Evolutionary conservation across 345 rosid species (phyloP).

Genomic region (Camelina neglecta): DNA sequence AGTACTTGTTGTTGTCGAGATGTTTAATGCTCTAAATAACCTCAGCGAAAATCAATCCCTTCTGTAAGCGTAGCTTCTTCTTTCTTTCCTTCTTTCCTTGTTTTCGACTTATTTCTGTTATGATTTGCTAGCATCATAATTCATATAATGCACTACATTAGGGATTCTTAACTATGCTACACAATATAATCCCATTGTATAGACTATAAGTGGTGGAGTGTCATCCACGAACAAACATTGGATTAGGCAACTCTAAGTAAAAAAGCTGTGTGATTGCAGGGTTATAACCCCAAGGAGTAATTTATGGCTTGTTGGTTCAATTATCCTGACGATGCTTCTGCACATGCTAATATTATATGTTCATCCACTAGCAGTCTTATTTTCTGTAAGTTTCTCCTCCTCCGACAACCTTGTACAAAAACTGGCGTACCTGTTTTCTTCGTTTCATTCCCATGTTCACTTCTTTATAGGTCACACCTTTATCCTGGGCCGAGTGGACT

Average conservation of each 20-base stretch:
- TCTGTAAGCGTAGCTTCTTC: slow-evolving; percentile 63
- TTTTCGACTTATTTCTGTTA: slow-evolving; percentile 12
- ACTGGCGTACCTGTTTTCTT: slow-evolving; percentile 8
- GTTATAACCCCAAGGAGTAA: slow-evolving; percentile 98
- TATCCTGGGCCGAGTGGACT: slow-evolving; percentile 95
- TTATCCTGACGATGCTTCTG: slow-evolving; percentile 87
- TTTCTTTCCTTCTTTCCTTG: slow-evolving; percentile 6
- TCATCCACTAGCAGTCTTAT: slow-evolving; percentile 83
- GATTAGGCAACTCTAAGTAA: slow-evolving; percentile 18
- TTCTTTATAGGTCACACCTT: slow-evolving; percentile 80
- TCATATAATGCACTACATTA: neutral
- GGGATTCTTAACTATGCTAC: slow-evolving; percentile 6
- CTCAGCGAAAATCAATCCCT: slow-evolving; percentile 98
- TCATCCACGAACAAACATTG: neutral
- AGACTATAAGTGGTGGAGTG: slow-evolving; percentile 24
- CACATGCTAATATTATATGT: slow-evolving; percentile 84
- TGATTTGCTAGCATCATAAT: neutral
- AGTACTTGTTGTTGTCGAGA: slow-evolving; percentile 99
- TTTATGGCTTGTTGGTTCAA: slow-evolving; percentile 95
- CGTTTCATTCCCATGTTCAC: slow-evolving; percentile 30
- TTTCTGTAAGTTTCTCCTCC: slow-evolving; percentile 75
- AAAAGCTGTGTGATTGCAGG: slow-evolving; percentile 53
- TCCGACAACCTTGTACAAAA: slow-evolving; percentile 14
- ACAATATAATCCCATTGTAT: neutral
- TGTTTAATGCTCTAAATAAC: slow-evolving; percentile 98